These are phyloP conservation scores for Serpula lacrymans DNA, from an alignment of 768 basidiomycete species.

Conservation along the genomic window DNA sequence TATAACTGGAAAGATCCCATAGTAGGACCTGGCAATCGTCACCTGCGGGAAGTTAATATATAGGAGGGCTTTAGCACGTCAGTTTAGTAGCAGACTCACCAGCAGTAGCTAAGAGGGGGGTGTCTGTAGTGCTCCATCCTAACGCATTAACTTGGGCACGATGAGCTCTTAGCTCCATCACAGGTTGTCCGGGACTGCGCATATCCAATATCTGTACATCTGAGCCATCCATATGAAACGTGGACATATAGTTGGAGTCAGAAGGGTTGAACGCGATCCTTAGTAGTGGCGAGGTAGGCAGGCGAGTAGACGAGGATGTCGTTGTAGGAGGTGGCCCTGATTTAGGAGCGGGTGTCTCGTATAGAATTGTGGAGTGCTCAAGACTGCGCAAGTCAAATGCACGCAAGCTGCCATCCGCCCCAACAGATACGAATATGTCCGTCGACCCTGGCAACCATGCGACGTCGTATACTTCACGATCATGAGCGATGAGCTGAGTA, in stretches of 20 bases:
- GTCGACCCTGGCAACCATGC: constrained; percentile 97
- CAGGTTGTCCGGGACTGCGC: constrained; percentile 93
- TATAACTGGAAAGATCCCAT: constrained; percentile 79
- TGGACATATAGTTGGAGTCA: constrained; percentile 94
- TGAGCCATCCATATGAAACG: constrained; percentile 90
- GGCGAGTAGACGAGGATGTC: constrained; percentile 58
- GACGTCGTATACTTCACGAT: constrained; percentile 94
- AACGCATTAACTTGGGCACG: constrained; percentile 79
- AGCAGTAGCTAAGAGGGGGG: constrained; percentile 82
- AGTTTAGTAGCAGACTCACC: constrained; percentile 44
- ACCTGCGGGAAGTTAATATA: constrained; percentile 40
- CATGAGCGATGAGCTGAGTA: constrained; percentile 96
- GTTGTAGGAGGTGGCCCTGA: constrained; percentile 57
- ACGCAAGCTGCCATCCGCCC: constrained; percentile 93
- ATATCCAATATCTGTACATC: constrained; percentile 95
- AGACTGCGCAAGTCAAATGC: constrained; percentile 95
- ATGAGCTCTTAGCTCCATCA: constrained; percentile 87
- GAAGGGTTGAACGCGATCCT: constrained; percentile 89
- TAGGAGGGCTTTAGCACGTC: constrained; percentile 5
- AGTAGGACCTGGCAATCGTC: constrained; percentile 94
- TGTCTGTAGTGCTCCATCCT: constrained; percentile 86
- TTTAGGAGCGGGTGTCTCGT: constrained; percentile 87
- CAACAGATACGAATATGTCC: constrained; percentile 97
- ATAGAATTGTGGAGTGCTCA: constrained; percentile 97
- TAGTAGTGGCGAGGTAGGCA: constrained; percentile 76